Conservation (phyloP, 352 stramenopile species). For the Globisporangium uncinulatum region DNA sequence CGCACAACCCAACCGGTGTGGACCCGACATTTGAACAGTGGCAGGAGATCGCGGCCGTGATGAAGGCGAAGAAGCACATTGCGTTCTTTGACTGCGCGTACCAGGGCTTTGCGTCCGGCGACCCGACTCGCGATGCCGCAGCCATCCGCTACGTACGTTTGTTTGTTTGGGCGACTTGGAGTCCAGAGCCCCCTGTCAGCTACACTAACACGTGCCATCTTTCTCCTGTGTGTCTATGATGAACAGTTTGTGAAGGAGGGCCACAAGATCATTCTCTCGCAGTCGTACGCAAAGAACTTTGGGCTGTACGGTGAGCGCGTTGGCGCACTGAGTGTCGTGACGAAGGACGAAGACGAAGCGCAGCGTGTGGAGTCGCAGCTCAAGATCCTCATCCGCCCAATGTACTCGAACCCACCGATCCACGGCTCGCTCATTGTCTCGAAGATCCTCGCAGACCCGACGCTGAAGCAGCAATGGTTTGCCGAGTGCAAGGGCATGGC, state of each 20-base stretch:
- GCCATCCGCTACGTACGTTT: conserved; percentile 86
- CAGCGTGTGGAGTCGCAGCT: conserved; percentile 95
- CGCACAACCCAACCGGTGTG: conserved; percentile 98
- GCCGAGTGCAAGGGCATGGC: conserved; percentile 95
- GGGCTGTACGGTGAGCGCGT: conserved; percentile 99
- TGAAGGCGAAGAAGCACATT: conserved; percentile 95
- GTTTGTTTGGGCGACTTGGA: too few relatives aligned
- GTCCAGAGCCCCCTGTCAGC: too few relatives aligned
- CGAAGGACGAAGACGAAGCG: conserved; percentile 91
- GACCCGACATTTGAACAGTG: conserved; percentile 98
- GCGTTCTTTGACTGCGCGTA: conserved; percentile 99
- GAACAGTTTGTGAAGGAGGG: conserved; percentile 96
- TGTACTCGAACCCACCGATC: conserved; percentile 99
- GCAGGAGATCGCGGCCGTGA: conserved; percentile 93
- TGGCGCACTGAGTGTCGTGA: conserved; percentile 95
- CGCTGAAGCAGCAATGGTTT: conserved; percentile 92
- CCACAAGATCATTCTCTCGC: conserved; percentile 95
- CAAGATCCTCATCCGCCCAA: conserved; percentile 98
- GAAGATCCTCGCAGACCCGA: conserved; percentile 92
- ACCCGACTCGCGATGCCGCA: conserved; percentile 94
- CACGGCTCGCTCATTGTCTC: conserved; percentile 97
- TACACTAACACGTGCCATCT: too few relatives aligned
- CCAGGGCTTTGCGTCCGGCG: conserved; percentile 97
- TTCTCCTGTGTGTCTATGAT: not conserved
- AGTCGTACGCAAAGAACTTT: conserved; percentile 99